Evolutionary conservation across 345 rosid genomes (phyloP).

Genomic region (Murraya koenigii): DNA sequence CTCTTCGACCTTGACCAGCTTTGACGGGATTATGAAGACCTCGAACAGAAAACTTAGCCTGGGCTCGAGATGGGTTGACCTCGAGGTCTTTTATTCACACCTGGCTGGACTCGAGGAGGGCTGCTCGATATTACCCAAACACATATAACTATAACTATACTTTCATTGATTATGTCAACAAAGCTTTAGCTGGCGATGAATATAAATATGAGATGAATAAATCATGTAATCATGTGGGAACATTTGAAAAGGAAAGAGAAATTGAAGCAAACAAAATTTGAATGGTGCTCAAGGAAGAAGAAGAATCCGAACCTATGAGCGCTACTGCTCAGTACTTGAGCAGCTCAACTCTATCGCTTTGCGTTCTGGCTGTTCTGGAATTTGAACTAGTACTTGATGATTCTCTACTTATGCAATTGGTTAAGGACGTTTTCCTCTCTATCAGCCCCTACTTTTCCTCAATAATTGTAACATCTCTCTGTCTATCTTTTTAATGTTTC

Average conservation of each 20-base stretch:
- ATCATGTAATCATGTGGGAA: too few relatives aligned
- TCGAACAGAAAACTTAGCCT: too few relatives aligned
- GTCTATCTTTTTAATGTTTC: neutral
- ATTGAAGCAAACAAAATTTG: neutral
- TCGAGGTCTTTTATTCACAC: too few relatives aligned
- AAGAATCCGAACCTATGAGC: constrained; percentile 30
- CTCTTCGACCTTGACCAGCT: too few relatives aligned
- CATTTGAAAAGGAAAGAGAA: neutral
- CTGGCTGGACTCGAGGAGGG: too few relatives aligned
- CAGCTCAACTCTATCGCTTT: constrained; percentile 29
- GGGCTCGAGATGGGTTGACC: too few relatives aligned
- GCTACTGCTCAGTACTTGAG: constrained; percentile 34
- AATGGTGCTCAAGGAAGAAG: constrained; percentile 16
- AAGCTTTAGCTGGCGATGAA: too few relatives aligned
- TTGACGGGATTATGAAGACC: too few relatives aligned
- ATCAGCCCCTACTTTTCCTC: constrained; percentile 45
- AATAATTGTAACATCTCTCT: constrained; percentile 30
- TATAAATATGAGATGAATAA: too few relatives aligned
- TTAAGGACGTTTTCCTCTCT: constrained; percentile 31
- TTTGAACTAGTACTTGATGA: constrained; percentile 27
- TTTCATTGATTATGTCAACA: too few relatives aligned
- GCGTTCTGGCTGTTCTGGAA: constrained; percentile 27
- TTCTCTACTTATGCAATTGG: neutral
- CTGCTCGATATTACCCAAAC: too few relatives aligned
- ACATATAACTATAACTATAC: too few relatives aligned